Evolutionary conservation across 257 asterid genomes (phyloP), one percentile per base, ranked within the genome.

Genomic region (Rubia yunnanensis): DNA sequence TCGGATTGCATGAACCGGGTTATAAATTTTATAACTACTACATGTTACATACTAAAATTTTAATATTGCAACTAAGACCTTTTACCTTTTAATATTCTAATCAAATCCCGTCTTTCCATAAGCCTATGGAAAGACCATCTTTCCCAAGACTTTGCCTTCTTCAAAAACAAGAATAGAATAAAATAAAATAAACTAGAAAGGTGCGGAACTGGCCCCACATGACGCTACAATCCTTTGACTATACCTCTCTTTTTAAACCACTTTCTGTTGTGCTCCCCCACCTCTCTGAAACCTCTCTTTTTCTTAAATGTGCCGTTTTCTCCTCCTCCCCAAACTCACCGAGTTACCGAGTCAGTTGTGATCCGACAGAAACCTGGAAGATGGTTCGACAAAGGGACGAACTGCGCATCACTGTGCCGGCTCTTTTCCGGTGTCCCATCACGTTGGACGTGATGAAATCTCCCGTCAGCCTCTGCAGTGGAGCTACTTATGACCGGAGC

Each of bases 401-500:
- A 73, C 23, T 77, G 54, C 78, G 70, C 73, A 65, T 72, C 31
- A 70, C 80, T 17, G 82, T 84, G n/a, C 97, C 97, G 10, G 74
- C 70, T 41, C 81, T 84, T 10, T 90, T 90, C 77, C 80, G 88
- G 32, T 90, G 97, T 60, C 97, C 97, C 5, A 90, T 90, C 64
- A 82, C 97, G 3, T 79, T 90, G 0, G 97, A 90, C 60, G 82
- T 90, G 38, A 90, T 90, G 97, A 79, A 80, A 60, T 87, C 96
- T 1, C 97, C 97, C 0, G 97, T 90, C 61, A 90, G 94, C 67
- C 74, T 90, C 55, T 90, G 85, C 81, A 90, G 95, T 15, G 97
- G 97, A 4, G 95, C 87, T 15, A 90, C 97, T 14, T 90, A 90
- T 70, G 97, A 90, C 59, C 87, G 97, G 24, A 50, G 72, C 77